phyloP scores from a whole-genome alignment of 2,329 filamentous ascomycete genomes.

The Calonectria hawksworthii region DNA sequence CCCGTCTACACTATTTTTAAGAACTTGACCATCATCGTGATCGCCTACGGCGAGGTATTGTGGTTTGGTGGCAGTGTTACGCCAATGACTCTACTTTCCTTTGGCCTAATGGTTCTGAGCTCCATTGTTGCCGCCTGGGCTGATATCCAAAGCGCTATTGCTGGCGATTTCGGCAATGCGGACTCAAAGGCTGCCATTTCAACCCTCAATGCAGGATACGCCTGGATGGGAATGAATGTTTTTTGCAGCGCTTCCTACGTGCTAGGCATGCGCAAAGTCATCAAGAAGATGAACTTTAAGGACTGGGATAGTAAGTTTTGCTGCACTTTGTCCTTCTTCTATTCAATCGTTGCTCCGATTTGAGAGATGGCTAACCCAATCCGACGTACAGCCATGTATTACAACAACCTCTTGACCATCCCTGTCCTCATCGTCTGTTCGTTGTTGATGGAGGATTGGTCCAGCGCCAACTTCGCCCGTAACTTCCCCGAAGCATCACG shows the following conservation, averaged over 20 bases:
- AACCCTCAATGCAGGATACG: constrained; percentile 92
- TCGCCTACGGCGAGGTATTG: constrained; percentile 97
- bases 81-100: constrained; percentile 89
- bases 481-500: constrained; percentile 91
- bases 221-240: constrained; percentile 98
- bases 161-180: constrained; percentile 67
- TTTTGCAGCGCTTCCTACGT: constrained; percentile 93
- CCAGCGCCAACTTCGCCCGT: constrained; percentile 80
- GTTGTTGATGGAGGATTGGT: constrained; percentile 93
- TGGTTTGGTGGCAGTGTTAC: constrained; percentile 98
- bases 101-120: constrained; percentile 96
- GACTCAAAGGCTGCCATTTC: constrained; percentile 83
- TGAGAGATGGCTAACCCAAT: constrained; percentile 46
- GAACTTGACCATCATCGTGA: constrained; percentile 98
- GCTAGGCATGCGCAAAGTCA: constrained; percentile 95
- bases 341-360: not conserved
- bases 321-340: not conserved
- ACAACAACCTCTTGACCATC: constrained; percentile 98
- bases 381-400: constrained; percentile 88
- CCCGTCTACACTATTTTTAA: constrained; percentile 99
- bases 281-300: constrained; percentile 99
- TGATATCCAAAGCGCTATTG: constrained; percentile 89
- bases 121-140: constrained; percentile 97
- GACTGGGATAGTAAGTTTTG: constrained; percentile 94
- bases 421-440: constrained; percentile 89